A percentile compares a stretch with the other conserved stretches of the same genome.
These are phyloP conservation scores for Epichloe typhina DNA, from an alignment of 2,329 filamentous ascomycete genomes.

Conservation along the genomic window DNA sequence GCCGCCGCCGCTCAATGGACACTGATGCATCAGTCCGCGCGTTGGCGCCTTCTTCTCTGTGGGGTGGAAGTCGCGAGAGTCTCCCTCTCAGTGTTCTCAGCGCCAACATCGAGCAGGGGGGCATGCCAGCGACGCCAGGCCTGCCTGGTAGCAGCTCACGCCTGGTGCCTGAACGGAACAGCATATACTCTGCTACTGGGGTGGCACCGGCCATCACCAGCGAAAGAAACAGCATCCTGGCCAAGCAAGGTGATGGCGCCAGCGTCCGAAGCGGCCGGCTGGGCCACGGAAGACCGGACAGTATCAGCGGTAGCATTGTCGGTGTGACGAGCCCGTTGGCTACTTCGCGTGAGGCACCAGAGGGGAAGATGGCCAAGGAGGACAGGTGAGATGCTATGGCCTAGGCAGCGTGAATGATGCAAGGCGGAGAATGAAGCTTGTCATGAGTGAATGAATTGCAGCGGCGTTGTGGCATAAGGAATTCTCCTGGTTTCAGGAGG, in stretches of 20 bases:
- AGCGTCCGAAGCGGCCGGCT: slow-evolving; percentile 67
- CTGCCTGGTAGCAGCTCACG: slow-evolving; percentile 38
- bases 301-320: slow-evolving; percentile 63
- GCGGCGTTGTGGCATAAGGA: slow-evolving; percentile 1
- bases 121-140: slow-evolving; percentile 31
- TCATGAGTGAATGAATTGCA: slow-evolving; percentile 1
- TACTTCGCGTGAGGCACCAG: slow-evolving; percentile 36
- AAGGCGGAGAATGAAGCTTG: not conserved
- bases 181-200: slow-evolving; percentile 68
- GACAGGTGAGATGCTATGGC: slow-evolving; percentile 15
- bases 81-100: slow-evolving; percentile 68
- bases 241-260: slow-evolving; percentile 55
- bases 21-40: slow-evolving; percentile 78
- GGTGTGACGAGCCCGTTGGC: slow-evolving; percentile 48
- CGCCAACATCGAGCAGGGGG: slow-evolving; percentile 45
- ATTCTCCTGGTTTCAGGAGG: not conserved
- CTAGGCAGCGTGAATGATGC: slow-evolving; percentile 8
- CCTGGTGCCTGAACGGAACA: slow-evolving; percentile 50
- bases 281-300: slow-evolving; percentile 70
- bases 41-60: slow-evolving; percentile 69
- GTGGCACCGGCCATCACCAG: slow-evolving; percentile 51
- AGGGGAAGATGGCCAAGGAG: slow-evolving; percentile 20
- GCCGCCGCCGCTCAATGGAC: slow-evolving; percentile 66
- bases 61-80: slow-evolving; percentile 69
- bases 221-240: slow-evolving; percentile 73